Percentiles rank a stretch among this genome's conserved stretches.
These are phyloP conservation scores for Xylaria grammica DNA, from an alignment of 495 filamentous ascomycete genomes.

Conservation along the genomic window DNA sequence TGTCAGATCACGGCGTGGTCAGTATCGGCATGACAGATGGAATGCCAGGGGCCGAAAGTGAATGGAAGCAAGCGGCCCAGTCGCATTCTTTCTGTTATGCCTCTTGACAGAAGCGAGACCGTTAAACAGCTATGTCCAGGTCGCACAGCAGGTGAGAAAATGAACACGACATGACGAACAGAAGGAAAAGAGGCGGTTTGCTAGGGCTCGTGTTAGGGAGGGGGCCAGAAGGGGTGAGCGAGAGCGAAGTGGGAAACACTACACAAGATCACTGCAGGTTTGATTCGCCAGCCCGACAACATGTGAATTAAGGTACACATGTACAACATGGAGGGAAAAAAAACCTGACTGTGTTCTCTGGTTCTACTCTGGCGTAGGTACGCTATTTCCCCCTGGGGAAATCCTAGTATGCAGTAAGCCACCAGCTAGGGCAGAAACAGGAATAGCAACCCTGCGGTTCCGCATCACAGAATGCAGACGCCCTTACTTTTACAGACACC, in stretches of 20 bases:
- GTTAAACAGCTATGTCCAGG: neutral
- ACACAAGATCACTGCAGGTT: constrained; percentile 8
- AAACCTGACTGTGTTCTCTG: constrained; percentile 5
- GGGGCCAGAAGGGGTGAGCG: neutral
- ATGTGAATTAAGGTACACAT: constrained; percentile 9
- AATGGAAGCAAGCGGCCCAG: neutral
- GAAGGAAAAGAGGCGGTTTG: neutral
- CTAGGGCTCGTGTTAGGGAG: neutral
- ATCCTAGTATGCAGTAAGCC: constrained; percentile 15
- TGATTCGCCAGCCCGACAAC: neutral
- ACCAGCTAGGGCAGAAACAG: constrained; percentile 15
- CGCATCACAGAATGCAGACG: constrained; percentile 7
- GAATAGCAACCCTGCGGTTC: constrained; percentile 12
- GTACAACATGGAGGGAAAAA: neutral
- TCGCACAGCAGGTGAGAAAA: neutral
- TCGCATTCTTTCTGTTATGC: neutral
- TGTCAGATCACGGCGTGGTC: neutral
- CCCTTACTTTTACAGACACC: neutral
- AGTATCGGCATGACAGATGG: neutral
- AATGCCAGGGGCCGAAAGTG: neutral
- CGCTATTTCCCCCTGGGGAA: constrained; percentile 19
- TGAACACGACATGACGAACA: constrained; percentile 11
- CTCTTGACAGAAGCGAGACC: neutral
- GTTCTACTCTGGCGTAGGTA: no score
- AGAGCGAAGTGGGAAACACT: constrained; percentile 1